A percentile compares a stretch with the other conserved stretches of the same genome.
Conservation (phyloP, 2,329 filamentous ascomycete genomes). For the Paecilomyces formosus region DNA sequence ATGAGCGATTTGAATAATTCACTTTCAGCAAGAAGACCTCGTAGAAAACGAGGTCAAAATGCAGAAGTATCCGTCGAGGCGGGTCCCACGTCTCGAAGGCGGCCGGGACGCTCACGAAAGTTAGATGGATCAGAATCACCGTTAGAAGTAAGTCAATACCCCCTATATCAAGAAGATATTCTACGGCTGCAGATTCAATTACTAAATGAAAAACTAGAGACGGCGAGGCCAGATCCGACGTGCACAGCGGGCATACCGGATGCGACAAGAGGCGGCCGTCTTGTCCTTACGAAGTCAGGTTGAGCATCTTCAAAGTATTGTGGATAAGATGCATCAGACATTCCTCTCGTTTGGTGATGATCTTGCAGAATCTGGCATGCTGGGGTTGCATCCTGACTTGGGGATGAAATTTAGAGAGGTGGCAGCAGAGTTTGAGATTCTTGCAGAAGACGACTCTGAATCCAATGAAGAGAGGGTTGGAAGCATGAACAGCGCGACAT, state of each 20-base stretch:
- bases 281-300: neutral
- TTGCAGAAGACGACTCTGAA: neutral
- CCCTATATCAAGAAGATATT: too few relatives aligned
- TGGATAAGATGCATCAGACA: neutral
- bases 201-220: neutral
- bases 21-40: neutral
- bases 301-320: neutral
- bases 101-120: neutral
- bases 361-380: neutral
- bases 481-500: neutral
- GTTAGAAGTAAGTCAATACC: neutral
- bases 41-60: neutral
- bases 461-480: neutral
- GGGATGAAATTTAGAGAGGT: neutral
- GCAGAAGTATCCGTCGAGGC: neutral
- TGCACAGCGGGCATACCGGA: neutral
- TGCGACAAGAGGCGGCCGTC: neutral
- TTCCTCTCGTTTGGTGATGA: neutral
- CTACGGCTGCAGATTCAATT: neutral
- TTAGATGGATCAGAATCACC: neutral
- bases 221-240: neutral
- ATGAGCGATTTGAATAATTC: neutral
- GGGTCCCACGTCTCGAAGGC: neutral
- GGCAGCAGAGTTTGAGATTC: neutral
- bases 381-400: neutral